These are phyloP conservation scores for Penicillium sp. DNA, from an alignment of 2,329 filamentous ascomycete genomes.

Conservation along the genomic window DNA sequence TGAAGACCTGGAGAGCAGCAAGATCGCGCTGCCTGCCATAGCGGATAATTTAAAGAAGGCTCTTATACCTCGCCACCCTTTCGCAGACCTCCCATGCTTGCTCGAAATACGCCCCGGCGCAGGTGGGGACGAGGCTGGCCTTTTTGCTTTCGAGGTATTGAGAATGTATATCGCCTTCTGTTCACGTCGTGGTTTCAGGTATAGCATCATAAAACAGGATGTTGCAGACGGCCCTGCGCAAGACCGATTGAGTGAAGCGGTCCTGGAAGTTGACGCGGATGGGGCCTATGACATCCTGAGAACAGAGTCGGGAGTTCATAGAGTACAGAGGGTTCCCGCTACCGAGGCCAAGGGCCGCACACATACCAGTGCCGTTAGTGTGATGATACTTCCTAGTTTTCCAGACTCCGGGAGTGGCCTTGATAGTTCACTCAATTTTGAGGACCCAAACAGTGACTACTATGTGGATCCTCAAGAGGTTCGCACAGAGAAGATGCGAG, in stretches of 20 bases:
- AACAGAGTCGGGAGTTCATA: slow-evolving; percentile 85
- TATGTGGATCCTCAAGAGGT: slow-evolving; percentile 81
- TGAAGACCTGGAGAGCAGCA: slow-evolving; percentile 65
- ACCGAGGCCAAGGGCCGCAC: slow-evolving; percentile 87
- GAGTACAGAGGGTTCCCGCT: slow-evolving; percentile 83
- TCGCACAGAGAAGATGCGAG: slow-evolving; percentile 76
- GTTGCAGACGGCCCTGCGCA: slow-evolving; percentile 59
- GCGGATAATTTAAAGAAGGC: slow-evolving; percentile 62
- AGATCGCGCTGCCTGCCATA: slow-evolving; percentile 54
- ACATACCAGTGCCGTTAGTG: slow-evolving; percentile 84
- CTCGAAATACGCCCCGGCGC: slow-evolving; percentile 87
- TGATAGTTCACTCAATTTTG: slow-evolving; percentile 52
- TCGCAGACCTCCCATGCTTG: slow-evolving; percentile 79
- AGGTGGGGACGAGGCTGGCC: slow-evolving; percentile 79
- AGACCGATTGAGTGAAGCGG: slow-evolving; percentile 69
- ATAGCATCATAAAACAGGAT: slow-evolving; percentile 70
- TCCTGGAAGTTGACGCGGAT: slow-evolving; percentile 68
- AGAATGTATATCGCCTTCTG: slow-evolving; percentile 85
- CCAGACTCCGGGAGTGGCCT: slow-evolving; percentile 48
- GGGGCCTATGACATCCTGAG: slow-evolving; percentile 75
- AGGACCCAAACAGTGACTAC: slow-evolving; percentile 83
- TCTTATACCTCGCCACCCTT: slow-evolving; percentile 79
- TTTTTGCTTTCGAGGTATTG: slow-evolving; percentile 79
- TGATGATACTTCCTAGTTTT: slow-evolving; percentile 84
- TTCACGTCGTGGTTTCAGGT: slow-evolving; percentile 56